Percentiles rank a stretch among this genome's conserved stretches.
phyloP scores from a whole-genome alignment of 192 early-diverging fungal species.

The Dimargaris cristalligena region DNA sequence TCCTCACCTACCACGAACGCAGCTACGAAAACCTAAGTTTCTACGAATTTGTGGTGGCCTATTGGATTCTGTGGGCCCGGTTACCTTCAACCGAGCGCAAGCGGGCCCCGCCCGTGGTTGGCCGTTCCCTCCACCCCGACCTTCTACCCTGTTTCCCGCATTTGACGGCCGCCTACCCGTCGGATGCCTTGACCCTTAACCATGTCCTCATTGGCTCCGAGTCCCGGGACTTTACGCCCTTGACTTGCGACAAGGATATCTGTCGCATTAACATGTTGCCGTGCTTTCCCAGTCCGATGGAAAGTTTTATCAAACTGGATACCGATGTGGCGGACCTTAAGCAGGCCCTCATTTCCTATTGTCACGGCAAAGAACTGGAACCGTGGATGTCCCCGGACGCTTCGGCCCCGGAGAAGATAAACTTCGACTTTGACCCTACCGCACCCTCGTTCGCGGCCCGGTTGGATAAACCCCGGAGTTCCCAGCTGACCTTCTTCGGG shows the following conservation, averaged over 20 bases:
- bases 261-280: background rate
- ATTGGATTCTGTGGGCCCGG: slow-evolving; percentile 4
- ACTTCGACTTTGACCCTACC: background rate
- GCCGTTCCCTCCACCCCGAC: background rate
- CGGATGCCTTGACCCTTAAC: background rate
- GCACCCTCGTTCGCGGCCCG: background rate
- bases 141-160: background rate
- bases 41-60: slow-evolving; percentile 10
- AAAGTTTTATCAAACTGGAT: background rate
- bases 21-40: slow-evolving; percentile 6
- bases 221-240: background rate
- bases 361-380: background rate
- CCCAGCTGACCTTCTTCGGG: slow-evolving; percentile 1
- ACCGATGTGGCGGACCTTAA: background rate
- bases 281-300: background rate
- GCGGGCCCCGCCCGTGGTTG: background rate
- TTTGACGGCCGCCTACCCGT: background rate
- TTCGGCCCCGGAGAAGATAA: background rate
- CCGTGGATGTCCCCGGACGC: background rate
- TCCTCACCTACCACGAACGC: slow-evolving; percentile 2
- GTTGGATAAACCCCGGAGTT: background rate
- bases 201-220: slow-evolving; percentile 1
- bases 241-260: background rate
- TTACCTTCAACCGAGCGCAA: background rate
- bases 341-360: background rate